Evolutionary conservation across 176 grass and related monocot genomes (phyloP).

Genomic region (Triticum monococcum): DNA sequence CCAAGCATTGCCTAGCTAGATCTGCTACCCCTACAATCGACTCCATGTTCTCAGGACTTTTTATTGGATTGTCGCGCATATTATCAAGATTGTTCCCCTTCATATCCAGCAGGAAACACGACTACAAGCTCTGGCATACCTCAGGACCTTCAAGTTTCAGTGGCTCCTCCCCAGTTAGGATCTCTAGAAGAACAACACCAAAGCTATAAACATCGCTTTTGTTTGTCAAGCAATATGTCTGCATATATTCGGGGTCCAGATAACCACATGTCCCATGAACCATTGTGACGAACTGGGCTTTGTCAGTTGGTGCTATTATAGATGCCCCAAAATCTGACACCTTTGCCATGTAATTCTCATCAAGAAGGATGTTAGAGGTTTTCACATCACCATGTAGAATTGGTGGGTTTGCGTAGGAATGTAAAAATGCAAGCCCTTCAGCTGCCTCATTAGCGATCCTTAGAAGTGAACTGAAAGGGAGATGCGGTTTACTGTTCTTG

Average conservation of each 20-base stretch:
- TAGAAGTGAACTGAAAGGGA: too few relatives aligned
- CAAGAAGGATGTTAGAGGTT: too few relatives aligned
- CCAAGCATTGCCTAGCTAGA: conserved; percentile 18
- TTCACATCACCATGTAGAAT: too few relatives aligned
- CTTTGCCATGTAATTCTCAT: too few relatives aligned
- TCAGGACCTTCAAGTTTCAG: conserved; percentile 19
- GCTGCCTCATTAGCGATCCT: too few relatives aligned
- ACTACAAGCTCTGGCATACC: not conserved
- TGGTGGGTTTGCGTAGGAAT: too few relatives aligned
- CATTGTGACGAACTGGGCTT: too few relatives aligned
- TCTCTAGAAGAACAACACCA: not conserved
- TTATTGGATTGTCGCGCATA: not conserved
- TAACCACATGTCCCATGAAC: not conserved
- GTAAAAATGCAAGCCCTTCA: too few relatives aligned
- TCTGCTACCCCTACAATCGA: not conserved
- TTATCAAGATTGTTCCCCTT: conserved; percentile 6
- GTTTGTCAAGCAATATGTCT: conserved; percentile 1
- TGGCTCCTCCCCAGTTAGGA: not conserved
- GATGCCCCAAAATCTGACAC: too few relatives aligned
- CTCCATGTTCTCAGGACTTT: not conserved
- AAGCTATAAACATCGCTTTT: conserved; percentile 23
- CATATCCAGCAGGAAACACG: conserved; percentile 11
- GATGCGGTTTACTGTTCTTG: too few relatives aligned
- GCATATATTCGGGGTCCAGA: conserved; percentile 9
- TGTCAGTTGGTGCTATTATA: too few relatives aligned